Evolutionary conservation across 768 basidiomycete genomes (phyloP).

Genomic region (Termitomyces heimii): DNA sequence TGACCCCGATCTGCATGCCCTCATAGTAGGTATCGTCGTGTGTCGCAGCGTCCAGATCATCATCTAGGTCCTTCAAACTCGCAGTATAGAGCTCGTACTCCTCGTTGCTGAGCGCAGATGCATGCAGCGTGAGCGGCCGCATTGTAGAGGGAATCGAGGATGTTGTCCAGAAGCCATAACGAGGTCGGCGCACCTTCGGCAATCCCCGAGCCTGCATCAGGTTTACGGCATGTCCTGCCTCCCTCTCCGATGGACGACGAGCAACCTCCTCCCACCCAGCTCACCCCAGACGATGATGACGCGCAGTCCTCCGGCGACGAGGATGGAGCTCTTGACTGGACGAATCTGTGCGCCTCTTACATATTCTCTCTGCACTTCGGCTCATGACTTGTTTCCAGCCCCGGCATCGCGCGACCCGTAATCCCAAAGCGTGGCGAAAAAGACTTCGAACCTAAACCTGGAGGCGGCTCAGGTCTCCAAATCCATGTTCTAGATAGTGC

Average conservation of each 20-base stretch:
- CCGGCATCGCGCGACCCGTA: constrained; percentile 47
- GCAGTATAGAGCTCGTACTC: constrained; percentile 68
- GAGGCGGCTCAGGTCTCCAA: constrained; percentile 71
- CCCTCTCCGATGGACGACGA: constrained; percentile 4
- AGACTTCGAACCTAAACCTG: constrained; percentile 81
- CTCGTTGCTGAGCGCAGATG: constrained; percentile 68
- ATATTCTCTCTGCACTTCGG: not conserved
- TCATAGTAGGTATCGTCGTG: constrained; percentile 50
- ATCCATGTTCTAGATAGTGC: constrained; percentile 75
- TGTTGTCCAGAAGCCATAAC: not conserved
- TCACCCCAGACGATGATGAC: constrained; percentile 30
- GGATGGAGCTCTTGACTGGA: constrained; percentile 78
- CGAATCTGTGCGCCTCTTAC: constrained; percentile 48
- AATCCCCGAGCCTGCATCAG: not conserved
- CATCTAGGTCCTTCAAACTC: constrained; percentile 46
- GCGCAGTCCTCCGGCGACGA: constrained; percentile 47
- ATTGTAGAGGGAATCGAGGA: constrained; percentile 19
- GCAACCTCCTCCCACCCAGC: not conserved
- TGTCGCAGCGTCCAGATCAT: constrained; percentile 11
- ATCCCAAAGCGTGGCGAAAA: constrained; percentile 98
- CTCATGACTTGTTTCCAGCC: constrained; percentile 21
- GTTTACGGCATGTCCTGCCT: not conserved
- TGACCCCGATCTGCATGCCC: constrained; percentile 43
- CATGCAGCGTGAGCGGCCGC: constrained; percentile 64
- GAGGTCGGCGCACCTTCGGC: constrained; percentile 1